Evolutionary conservation across 1,139 yeast genomes (phyloP).

Genomic region (Saccharomycopsis phalli): DNA sequence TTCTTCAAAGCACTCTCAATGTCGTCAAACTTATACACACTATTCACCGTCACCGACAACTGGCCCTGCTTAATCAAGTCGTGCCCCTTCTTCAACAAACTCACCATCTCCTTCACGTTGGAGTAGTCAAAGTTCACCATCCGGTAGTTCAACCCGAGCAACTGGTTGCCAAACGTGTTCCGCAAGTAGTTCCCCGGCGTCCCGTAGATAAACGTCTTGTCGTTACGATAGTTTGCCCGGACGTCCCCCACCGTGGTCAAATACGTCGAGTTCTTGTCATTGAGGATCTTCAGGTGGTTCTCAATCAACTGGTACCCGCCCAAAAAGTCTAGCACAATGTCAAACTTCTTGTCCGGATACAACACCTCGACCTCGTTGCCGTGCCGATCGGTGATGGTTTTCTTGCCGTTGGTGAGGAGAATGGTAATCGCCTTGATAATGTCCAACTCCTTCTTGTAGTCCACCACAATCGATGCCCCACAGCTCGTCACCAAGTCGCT

Average conservation of each 20-base stretch:
- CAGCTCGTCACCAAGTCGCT: slow-evolving; percentile 24
- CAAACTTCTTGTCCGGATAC: slow-evolving; percentile 28
- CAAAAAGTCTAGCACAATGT: slow-evolving; percentile 39
- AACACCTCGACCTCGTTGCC: slow-evolving; percentile 23
- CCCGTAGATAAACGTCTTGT: slow-evolving; percentile 25
- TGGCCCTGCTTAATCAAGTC: slow-evolving; percentile 20
- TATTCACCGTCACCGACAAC: slow-evolving; percentile 41
- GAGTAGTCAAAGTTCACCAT: slow-evolving; percentile 29
- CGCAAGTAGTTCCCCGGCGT: slow-evolving; percentile 14
- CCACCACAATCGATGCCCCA: slow-evolving; percentile 25
- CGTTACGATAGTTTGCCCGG: slow-evolving; percentile 30
- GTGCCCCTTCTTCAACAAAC: slow-evolving; percentile 36
- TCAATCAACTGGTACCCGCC: slow-evolving; percentile 35
- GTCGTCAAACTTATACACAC: slow-evolving; percentile 44
- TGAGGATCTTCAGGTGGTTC: slow-evolving; percentile 11
- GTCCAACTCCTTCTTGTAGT: slow-evolving; percentile 23
- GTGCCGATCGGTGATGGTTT: slow-evolving; percentile 17
- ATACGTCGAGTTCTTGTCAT: slow-evolving; percentile 35
- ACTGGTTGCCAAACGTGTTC: slow-evolving; percentile 7
- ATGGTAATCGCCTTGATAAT: slow-evolving; percentile 17
- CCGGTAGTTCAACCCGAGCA: slow-evolving; percentile 30
- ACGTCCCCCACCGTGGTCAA: slow-evolving; percentile 49
- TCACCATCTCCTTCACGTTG: slow-evolving; percentile 29
- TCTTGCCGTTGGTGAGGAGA: slow-evolving; percentile 19
- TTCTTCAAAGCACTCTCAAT: slow-evolving; percentile 43